phyloP scores from a whole-genome alignment of 1,139 yeast genomes.

The Kodamaea anthophila region DNA sequence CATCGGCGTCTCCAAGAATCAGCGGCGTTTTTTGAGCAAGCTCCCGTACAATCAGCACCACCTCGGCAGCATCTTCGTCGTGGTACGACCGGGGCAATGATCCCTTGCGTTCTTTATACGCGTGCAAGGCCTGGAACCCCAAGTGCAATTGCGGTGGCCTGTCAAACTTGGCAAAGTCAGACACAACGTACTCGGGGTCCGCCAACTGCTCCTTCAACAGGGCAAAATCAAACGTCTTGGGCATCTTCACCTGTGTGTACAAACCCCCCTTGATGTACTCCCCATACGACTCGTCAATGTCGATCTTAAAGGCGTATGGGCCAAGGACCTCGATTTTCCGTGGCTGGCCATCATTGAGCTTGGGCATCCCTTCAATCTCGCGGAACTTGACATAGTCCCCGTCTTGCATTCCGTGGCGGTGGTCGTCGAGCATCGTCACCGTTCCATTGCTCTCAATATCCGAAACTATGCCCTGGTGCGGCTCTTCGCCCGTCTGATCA shows the following conservation, averaged over 20 bases:
- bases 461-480: conserved; percentile 76
- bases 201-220: conserved; percentile 58
- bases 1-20: conserved; percentile 40
- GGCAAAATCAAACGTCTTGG: conserved; percentile 57
- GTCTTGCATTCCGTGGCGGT: conserved; percentile 89
- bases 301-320: conserved; percentile 83
- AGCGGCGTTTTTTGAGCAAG: conserved; percentile 55
- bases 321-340: conserved; percentile 81
- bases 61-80: conserved; percentile 66
- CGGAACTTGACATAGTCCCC: conserved; percentile 84
- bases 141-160: conserved; percentile 85
- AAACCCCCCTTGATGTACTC: conserved; percentile 77
- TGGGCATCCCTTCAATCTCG: conserved; percentile 73
- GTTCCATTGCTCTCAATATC: conserved; percentile 87
- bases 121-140: conserved; percentile 86
- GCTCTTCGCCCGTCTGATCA: conserved; percentile 92
- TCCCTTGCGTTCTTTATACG: conserved; percentile 57
- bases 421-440: conserved; percentile 87
- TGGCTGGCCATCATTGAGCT: conserved; percentile 65
- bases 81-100: conserved; percentile 72
- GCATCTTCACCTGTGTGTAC: conserved; percentile 88
- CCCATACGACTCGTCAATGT: conserved; percentile 50
- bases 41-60: conserved; percentile 54
- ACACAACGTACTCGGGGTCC: conserved; percentile 71
- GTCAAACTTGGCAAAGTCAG: conserved; percentile 92